A percentile compares a stretch with the other conserved stretches of the same genome.
phyloP scores from a whole-genome alignment of 148 eudicot genomes.

The Arbutus unedo region DNA sequence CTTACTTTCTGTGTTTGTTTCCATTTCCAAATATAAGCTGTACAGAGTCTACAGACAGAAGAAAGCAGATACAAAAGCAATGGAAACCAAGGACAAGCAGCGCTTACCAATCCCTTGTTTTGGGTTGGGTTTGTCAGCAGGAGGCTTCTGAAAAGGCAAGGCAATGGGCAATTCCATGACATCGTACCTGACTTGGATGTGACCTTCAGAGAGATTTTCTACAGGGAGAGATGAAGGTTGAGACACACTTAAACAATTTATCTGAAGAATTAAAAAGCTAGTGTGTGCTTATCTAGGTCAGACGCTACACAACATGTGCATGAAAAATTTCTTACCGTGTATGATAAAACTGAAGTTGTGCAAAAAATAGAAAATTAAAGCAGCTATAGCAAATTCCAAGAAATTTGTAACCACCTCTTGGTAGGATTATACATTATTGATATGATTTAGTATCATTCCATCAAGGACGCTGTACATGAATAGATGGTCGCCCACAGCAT shows the following conservation, averaged over 20 bases:
- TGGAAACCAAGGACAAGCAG: slow-evolving; percentile 4
- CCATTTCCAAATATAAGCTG: neutral
- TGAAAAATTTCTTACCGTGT: neutral
- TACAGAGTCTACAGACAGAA: no score
- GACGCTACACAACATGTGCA: neutral
- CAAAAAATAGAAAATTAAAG: neutral
- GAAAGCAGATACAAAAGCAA: neutral
- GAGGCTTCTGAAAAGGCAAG: slow-evolving; percentile 89
- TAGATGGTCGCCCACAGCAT: neutral
- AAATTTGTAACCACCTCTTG: slow-evolving; percentile 1
- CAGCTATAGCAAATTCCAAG: neutral
- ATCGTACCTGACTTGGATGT: slow-evolving; percentile 71
- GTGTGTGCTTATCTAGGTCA: neutral
- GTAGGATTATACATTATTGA: neutral
- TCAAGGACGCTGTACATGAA: neutral
- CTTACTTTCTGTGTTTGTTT: neutral
- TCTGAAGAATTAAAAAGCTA: neutral
- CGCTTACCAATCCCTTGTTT: slow-evolving; percentile 91
- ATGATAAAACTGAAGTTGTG: neutral
- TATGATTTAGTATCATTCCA: neutral
- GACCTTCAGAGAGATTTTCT: slow-evolving; percentile 61
- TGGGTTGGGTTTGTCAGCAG: slow-evolving; percentile 87
- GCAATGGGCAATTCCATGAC: slow-evolving; percentile 73
- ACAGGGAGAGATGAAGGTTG: neutral
- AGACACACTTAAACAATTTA: neutral